Conservation (phyloP, 2,329 filamentous ascomycete species). For the Dactylellina haptotyla region DNA sequence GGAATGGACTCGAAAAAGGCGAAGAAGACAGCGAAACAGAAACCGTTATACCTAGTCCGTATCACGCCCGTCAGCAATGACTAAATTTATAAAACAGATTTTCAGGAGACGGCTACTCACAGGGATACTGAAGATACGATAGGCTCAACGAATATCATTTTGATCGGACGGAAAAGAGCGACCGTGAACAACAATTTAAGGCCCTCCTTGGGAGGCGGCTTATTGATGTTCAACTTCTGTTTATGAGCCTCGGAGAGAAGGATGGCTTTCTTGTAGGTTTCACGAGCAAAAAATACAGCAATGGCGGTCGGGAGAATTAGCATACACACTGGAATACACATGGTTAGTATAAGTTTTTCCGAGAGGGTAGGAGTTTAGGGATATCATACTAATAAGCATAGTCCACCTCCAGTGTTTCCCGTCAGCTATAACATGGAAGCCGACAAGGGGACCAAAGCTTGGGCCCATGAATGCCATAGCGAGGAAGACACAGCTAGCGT, state of each 20-base stretch:
- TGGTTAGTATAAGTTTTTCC: background rate
- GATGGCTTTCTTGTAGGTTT: slow-evolving; percentile 71
- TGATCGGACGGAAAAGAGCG: slow-evolving; percentile 75
- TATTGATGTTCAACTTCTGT: slow-evolving; percentile 19
- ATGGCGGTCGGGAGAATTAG: slow-evolving; percentile 25
- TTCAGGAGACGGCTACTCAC: slow-evolving; percentile 17
- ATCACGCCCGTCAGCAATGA: slow-evolving; percentile 61
- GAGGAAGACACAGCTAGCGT: slow-evolving; percentile 43
- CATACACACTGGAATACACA: slow-evolving; percentile 30
- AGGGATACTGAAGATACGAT: slow-evolving; percentile 71
- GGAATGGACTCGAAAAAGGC: slow-evolving; percentile 71
- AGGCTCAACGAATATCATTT: slow-evolving; percentile 77
- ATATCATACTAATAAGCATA: slow-evolving; percentile 38
- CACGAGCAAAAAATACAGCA: slow-evolving; percentile 60
- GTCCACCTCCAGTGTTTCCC: slow-evolving; percentile 50
- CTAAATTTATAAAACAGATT: background rate
- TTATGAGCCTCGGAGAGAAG: slow-evolving; percentile 62
- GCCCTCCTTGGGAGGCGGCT: slow-evolving; percentile 62
- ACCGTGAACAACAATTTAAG: slow-evolving; percentile 71
- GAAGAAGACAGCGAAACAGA: slow-evolving; percentile 75
- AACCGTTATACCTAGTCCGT: slow-evolving; percentile 70
- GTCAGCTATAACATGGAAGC: slow-evolving; percentile 41
- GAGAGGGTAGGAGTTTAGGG: background rate
- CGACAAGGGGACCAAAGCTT: slow-evolving; percentile 42
- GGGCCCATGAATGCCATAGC: slow-evolving; percentile 53